Base-by-base conservation (phyloP, 176 grass and related monocot species). In the Chloris gayana region DNA sequence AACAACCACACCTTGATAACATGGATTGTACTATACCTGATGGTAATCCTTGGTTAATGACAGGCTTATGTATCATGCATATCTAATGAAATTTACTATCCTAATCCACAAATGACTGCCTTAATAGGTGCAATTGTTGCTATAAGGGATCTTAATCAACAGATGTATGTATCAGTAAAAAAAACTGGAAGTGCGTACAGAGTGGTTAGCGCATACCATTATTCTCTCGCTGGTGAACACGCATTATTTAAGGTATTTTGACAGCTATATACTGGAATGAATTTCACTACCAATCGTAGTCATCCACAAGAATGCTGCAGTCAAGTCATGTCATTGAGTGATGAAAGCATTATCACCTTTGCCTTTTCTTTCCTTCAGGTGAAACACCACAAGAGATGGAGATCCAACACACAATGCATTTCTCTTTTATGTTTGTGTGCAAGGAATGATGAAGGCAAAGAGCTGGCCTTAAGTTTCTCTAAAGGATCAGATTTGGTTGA, bases 81-180 rank as follows among this genome's bases (percentile, higher is more conserved):
- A 75, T 64, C 75, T 63, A 77, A 82, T 49, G n/a, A n/a, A n/a
- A n/a, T 80, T 45, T 8, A n/a, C 42, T 75, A 10, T 82, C 12
- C 31, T 76, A 88, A 85, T 34, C 47, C 49, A 26, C 32, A 11
- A 63, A 60, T n/a, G 68, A 53, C 41, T 91, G 82, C 57, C 58
- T 64, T 73, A 85, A 88, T 61, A 95, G 90, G 93, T 81, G 87
- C 93, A 84, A 90, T 95, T 69, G 90, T 95, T 67, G 82, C 85
- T 64, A 81, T 95, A 76, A 86, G 83, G 85, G 93, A 95, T 88
- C 72, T 95, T 83, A 73, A 88, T 60, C 90, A 92, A 50, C 93
- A 95, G 74, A 84, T 92, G 93, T 95, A 95, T 70, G 80, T 88
- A 73, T 85, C 90, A 67, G 64, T 92, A 38, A 91, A 95, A 86